Evolutionary conservation across 495 filamentous ascomycete species (phyloP), one percentile per base, ranked within the genome.

Genomic region (Aspergillus wentii): DNA sequence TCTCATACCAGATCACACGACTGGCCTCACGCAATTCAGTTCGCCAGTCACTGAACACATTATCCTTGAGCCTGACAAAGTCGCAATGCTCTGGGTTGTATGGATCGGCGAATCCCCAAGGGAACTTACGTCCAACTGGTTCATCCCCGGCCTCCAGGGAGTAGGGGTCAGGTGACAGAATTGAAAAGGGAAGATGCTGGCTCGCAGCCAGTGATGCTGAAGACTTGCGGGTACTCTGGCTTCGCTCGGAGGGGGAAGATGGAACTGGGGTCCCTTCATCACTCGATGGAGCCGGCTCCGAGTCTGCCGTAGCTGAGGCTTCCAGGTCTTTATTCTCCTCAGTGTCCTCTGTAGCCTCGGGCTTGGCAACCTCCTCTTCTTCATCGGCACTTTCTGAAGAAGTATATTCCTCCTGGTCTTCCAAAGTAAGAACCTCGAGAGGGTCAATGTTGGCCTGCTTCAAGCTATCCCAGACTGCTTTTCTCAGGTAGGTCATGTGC

Each of bases 21-120:
- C 88, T 95, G 27, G 86, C 86, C 62, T 95, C 90, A 30, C 91
- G 83, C 44, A 98, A 72, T 52, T 98, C 92, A 11, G 74, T 75
- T 29, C 89, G 76, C 92, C 92, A 98, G 54, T 97, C 94, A 52
- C 63, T 81, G 58, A 98, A 98, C 15, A 97, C 86, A 5, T 81
- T 79, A 15, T 97, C 88, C 67, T 89, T 91, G 43, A 98, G 69
- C 39, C 80, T 79, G n/a, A 84, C 69, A 62, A 96, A 94, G 60
- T 98, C 91, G 64, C 94, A 98, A 66, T 98, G 92, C 48, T 84
- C 79, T 21, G 82, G 69, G 51, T 96, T 78, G 66, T 89, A 86
- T 0, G 92, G 92, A 51, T 95, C 87, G 8, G 92, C 92, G 53
- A 95, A 91, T 14, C 92, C 92, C 92, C 92, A 98, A 4, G 94